phyloP scores from a whole-genome alignment of 176 grass and related monocot genomes.

The Coix lacrymajobi region DNA sequence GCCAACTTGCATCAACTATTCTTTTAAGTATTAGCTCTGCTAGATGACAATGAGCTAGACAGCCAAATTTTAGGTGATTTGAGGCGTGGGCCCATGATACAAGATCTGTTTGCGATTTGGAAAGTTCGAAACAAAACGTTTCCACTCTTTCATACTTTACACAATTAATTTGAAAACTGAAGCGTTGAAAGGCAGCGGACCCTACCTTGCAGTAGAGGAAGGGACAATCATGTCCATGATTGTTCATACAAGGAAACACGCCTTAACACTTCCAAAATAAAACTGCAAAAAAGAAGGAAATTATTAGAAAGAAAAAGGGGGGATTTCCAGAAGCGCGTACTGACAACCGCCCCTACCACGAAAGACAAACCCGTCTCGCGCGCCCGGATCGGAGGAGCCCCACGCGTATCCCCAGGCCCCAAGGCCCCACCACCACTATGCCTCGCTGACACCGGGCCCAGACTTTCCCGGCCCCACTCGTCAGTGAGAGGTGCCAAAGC shows the following conservation, averaged over 20 bases:
- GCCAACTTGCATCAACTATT: too few relatives aligned
- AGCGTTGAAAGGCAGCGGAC: too few relatives aligned
- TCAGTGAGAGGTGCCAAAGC: not conserved
- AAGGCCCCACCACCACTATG: not conserved
- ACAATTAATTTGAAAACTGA: too few relatives aligned
- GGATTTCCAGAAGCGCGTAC: constrained; percentile 25
- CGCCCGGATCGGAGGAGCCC: constrained; percentile 1
- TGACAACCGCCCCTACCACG: constrained; percentile 17
- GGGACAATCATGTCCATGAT: not conserved
- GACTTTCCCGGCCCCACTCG: not conserved
- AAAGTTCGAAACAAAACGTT: too few relatives aligned
- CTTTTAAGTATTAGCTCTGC: too few relatives aligned
- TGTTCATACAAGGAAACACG: not conserved
- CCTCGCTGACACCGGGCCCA: not conserved
- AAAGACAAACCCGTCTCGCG: not conserved
- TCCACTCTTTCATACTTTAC: too few relatives aligned
- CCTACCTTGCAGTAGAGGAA: not conserved
- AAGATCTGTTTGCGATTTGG: too few relatives aligned
- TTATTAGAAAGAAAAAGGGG: not conserved
- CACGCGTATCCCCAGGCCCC: not conserved
- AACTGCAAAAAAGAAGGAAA: not conserved
- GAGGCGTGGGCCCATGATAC: too few relatives aligned
- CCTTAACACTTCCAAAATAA: not conserved
- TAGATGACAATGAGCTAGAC: too few relatives aligned
- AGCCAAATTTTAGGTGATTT: too few relatives aligned